Percentiles rank a stretch among this genome's conserved stretches.
Evolutionary conservation across 495 filamentous ascomycete genomes (phyloP).

Genomic region (Podospora bellae-mahoneyi): DNA sequence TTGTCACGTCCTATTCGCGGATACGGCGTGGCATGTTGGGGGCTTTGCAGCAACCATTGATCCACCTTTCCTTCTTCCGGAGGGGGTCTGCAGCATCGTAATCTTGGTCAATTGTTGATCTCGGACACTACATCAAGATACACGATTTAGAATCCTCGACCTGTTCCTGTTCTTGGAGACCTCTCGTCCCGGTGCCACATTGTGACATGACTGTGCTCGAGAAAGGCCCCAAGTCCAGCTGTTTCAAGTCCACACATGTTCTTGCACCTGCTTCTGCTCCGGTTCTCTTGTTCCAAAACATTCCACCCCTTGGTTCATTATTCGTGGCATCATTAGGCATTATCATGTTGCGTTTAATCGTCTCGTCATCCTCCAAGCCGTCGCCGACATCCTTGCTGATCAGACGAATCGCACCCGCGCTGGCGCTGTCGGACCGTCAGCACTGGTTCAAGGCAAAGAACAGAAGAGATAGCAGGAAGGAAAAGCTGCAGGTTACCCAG

Average conservation of each 20-base stretch:
- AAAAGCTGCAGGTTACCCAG: slow-evolving; percentile 1
- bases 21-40: background rate
- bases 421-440: background rate
- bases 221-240: background rate
- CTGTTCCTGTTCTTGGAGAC: background rate
- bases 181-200: background rate
- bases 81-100: background rate
- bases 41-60: slow-evolving; percentile 8
- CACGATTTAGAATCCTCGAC: background rate
- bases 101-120: background rate
- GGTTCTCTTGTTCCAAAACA: background rate
- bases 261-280: too few relatives aligned
- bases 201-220: background rate
- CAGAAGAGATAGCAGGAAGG: background rate
- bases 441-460: background rate
- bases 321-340: background rate
- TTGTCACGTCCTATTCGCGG: background rate
- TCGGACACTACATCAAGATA: background rate
- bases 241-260: background rate
- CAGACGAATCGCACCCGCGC: background rate
- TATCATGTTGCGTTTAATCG: background rate
- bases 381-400: background rate
- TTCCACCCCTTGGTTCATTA: background rate
- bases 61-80: background rate
- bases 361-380: background rate